phyloP scores from a whole-genome alignment of 2,329 filamentous ascomycete species.

The Ophiostoma quercus region DNA sequence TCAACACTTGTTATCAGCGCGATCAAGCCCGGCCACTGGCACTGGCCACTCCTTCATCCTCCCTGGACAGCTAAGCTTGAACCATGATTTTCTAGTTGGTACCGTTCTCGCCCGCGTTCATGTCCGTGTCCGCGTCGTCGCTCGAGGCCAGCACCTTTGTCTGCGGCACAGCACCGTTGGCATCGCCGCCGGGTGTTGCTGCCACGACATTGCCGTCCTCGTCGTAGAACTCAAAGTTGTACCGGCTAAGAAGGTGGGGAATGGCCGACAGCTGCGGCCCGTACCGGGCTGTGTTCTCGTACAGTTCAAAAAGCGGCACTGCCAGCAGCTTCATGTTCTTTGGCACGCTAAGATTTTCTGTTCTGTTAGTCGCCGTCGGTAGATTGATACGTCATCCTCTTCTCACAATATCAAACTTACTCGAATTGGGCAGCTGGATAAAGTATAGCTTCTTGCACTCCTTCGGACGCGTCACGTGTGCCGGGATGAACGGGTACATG shows the following conservation, averaged over 20 bases:
- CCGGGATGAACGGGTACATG: conserved; percentile 98
- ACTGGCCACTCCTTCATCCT: not conserved
- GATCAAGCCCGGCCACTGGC: not conserved
- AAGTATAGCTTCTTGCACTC: conserved; percentile 99
- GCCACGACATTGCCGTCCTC: conserved; percentile 85
- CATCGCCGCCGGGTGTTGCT: conserved; percentile 66
- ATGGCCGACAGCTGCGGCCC: conserved; percentile 95
- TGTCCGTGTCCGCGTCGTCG: conserved; percentile 59
- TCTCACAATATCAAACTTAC: conserved; percentile 45
- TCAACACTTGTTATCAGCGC: not conserved
- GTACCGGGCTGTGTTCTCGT: conserved; percentile 93
- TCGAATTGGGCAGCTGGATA: conserved; percentile 86
- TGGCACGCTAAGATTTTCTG: conserved; percentile 90
- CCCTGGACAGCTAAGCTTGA: too few relatives aligned
- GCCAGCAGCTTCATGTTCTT: conserved; percentile 99
- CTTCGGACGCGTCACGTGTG: conserved; percentile 92
- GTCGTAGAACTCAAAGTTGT: conserved; percentile 97
- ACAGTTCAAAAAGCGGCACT: conserved; percentile 93
- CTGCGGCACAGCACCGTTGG: conserved; percentile 50
- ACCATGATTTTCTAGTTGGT: not conserved
- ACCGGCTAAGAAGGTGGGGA: conserved; percentile 86
- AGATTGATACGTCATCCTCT: not conserved
- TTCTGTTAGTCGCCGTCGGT: not conserved
- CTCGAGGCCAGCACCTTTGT: conserved; percentile 59
- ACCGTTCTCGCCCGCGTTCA: conserved; percentile 35